phyloP scores from a whole-genome alignment of 768 basidiomycete species.

The Terana coerulea region DNA sequence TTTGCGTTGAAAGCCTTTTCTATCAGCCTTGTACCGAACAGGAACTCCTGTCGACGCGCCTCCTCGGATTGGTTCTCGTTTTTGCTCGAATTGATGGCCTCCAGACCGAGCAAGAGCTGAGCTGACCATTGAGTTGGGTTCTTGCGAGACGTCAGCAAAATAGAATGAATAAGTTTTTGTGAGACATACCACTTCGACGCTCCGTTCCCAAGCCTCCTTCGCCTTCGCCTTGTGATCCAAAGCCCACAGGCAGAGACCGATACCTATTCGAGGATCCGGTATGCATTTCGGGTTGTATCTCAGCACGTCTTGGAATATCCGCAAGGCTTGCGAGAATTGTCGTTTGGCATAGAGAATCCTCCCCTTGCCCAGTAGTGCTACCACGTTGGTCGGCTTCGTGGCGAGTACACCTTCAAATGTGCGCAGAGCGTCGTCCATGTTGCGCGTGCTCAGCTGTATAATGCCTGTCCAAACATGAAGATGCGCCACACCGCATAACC shows the following conservation, averaged over 20 bases:
- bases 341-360: constrained; percentile 81
- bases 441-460: constrained; percentile 73
- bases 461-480: constrained; percentile 66
- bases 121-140: constrained; percentile 79
- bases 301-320: constrained; percentile 82
- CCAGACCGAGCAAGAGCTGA: constrained; percentile 79
- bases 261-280: constrained; percentile 94
- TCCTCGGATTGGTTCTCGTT: constrained; percentile 57
- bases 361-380: constrained; percentile 87
- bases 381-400: constrained; percentile 79
- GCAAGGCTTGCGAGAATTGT: constrained; percentile 74
- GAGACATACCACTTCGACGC: constrained; percentile 71
- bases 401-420: constrained; percentile 79
- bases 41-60: constrained; percentile 58
- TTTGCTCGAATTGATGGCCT: constrained; percentile 84
- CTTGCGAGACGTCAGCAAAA: constrained; percentile 31
- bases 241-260: constrained; percentile 92
- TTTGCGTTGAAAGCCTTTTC: constrained; percentile 80
- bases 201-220: constrained; percentile 86
- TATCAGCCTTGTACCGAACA: constrained; percentile 64
- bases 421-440: constrained; percentile 77
- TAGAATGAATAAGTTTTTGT: background rate
- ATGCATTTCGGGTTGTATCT: constrained; percentile 70
- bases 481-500: background rate
- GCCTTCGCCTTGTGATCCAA: constrained; percentile 82